These are phyloP conservation scores for Cladosporium velox DNA, from an alignment of 2,329 filamentous ascomycete genomes.

Conservation along the genomic window DNA sequence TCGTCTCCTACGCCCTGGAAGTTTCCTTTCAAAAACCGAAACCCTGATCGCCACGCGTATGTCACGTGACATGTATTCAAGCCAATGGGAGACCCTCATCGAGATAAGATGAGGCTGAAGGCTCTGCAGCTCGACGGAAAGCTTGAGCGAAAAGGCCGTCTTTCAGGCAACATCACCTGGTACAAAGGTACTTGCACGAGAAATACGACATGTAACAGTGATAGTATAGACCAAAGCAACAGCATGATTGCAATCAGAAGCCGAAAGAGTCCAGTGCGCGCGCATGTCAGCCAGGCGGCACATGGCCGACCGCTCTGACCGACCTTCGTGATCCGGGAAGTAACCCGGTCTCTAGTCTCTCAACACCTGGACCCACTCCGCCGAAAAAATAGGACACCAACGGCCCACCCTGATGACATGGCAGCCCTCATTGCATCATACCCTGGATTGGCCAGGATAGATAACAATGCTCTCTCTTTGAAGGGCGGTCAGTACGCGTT, in stretches of 20 bases:
- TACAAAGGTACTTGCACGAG: background rate
- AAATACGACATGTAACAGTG: background rate
- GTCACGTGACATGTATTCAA: background rate
- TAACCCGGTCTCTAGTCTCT: constrained; percentile 11
- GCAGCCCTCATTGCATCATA: constrained; percentile 8
- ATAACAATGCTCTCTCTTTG: constrained; percentile 7
- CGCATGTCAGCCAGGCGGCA: background rate
- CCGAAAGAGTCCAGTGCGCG: background rate
- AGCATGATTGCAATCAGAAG: background rate
- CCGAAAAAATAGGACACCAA: constrained; percentile 14
- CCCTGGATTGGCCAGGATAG: constrained; percentile 1
- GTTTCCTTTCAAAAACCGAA: constrained; percentile 4
- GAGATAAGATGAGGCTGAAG: constrained; percentile 11
- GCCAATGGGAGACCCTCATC: background rate
- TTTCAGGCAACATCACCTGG: background rate
- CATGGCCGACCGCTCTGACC: constrained; percentile 6
- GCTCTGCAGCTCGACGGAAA: constrained; percentile 10
- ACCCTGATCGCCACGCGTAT: background rate
- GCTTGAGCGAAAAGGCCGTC: background rate
- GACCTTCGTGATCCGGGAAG: constrained; percentile 4
- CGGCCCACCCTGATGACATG: constrained; percentile 13
- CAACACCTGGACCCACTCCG: constrained; percentile 10
- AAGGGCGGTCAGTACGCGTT: constrained; percentile 10
- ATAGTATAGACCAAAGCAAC: background rate
- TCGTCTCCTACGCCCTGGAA: constrained; percentile 9